A percentile compares a stretch with the other conserved stretches of the same genome.
Conservation (phyloP, 2,329 filamentous ascomycete genomes). For the Aphanocladium album region DNA sequence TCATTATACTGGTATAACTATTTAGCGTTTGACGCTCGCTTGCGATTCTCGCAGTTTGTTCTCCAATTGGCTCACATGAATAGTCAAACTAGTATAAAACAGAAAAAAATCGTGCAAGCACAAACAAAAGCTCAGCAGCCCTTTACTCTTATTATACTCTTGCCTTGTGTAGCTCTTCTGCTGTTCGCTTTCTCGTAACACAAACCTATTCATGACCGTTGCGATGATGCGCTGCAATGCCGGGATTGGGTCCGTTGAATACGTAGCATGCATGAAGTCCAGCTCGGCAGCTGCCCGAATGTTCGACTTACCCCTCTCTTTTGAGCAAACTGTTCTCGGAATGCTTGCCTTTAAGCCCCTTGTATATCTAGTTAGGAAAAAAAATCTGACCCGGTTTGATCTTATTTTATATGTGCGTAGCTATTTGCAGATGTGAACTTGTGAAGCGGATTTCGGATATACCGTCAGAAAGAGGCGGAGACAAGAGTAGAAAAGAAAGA, state of each 20-base stretch:
- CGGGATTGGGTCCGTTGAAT: too few species aligned
- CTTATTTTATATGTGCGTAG: neutral
- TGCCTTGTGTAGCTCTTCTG: too few species aligned
- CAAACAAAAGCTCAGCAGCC: neutral
- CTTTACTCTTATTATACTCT: neutral
- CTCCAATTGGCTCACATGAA: neutral
- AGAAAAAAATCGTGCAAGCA: neutral
- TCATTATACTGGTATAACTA: neutral
- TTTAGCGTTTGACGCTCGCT: neutral
- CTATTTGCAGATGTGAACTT: neutral
- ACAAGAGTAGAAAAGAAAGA: neutral
- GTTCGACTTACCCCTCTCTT: too few species aligned
- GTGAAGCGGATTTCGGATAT: neutral
- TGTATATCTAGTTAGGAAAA: too few species aligned
- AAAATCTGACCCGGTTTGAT: too few species aligned
- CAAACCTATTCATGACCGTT: too few species aligned
- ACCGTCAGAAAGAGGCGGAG: neutral
- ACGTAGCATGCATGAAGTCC: too few species aligned
- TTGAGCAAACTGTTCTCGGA: too few species aligned
- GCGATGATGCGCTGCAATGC: too few species aligned
- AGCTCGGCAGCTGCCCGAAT: too few species aligned
- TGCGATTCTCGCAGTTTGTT: slow-evolving; percentile 3
- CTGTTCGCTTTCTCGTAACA: too few species aligned
- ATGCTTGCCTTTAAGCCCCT: too few species aligned
- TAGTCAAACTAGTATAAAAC: neutral